Percentiles rank a stretch among this genome's conserved stretches.
phyloP scores from a whole-genome alignment of 352 stramenopile genomes.

The Globisporangium paroecandrum region DNA sequence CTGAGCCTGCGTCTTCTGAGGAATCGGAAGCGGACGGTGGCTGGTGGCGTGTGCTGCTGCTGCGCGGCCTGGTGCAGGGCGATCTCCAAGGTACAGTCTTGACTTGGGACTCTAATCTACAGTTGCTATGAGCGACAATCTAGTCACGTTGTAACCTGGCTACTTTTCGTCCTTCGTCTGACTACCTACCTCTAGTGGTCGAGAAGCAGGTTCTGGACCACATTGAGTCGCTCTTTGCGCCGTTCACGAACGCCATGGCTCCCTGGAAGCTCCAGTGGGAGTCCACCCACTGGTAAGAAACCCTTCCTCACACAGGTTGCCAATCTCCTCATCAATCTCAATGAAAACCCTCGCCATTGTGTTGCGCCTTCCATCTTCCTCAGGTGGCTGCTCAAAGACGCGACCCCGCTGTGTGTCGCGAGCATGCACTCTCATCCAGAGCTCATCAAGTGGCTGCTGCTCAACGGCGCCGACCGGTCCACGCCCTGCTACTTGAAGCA shows the following conservation, averaged over 20 bases:
- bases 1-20: neutral
- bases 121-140: no score
- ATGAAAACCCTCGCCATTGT: neutral
- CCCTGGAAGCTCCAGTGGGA: constrained; percentile 64
- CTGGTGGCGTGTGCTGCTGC: constrained; percentile 19
- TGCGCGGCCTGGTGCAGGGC: constrained; percentile 14
- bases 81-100: constrained; percentile 10
- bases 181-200: constrained; percentile 18
- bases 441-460: constrained; percentile 54
- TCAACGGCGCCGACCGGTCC: constrained; percentile 50
- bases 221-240: constrained; percentile 45
- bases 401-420: constrained; percentile 64
- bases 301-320: neutral
- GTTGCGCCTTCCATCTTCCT: neutral
- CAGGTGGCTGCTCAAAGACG: constrained; percentile 65
- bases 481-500: constrained; percentile 53
- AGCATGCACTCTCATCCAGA: constrained; percentile 50
- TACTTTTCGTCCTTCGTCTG: neutral
- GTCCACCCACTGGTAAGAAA: constrained; percentile 45
- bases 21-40: constrained; percentile 12
- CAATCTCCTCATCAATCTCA: neutral
- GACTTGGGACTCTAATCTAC: neutral
- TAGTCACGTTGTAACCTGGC: neutral
- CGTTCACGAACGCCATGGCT: constrained; percentile 55
- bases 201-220: constrained; percentile 33